phyloP scores from a whole-genome alignment of 2,329 filamentous ascomycete genomes.

The Capronia americana region DNA sequence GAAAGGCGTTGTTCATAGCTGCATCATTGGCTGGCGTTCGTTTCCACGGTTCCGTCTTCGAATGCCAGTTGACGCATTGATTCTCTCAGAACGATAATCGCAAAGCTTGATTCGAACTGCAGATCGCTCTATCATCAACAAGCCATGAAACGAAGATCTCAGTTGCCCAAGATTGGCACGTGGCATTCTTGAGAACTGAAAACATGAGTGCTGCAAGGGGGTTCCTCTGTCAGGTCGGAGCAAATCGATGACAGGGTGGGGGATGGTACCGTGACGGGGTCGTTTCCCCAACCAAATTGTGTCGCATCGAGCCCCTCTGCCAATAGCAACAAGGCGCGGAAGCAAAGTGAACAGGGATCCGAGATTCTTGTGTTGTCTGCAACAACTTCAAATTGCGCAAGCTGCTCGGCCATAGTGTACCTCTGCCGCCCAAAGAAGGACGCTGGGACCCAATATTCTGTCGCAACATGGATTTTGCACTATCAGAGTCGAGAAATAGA shows the following conservation, averaged over 20 bases:
- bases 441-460: neutral
- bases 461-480: neutral
- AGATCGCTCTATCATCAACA: neutral
- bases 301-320: neutral
- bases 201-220: neutral
- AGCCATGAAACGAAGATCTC: neutral
- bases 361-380: neutral
- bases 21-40: too few relatives aligned
- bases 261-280: neutral
- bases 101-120: too few relatives aligned
- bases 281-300: neutral
- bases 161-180: neutral
- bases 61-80: neutral
- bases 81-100: neutral
- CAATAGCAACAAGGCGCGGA: neutral
- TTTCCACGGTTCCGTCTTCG: too few relatives aligned
- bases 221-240: neutral
- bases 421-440: neutral
- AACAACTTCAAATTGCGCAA: neutral
- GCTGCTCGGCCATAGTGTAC: neutral
- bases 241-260: neutral
- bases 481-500: neutral
- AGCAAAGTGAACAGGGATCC: neutral
- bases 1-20: too few relatives aligned
- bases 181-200: neutral